These are phyloP conservation scores for Saccharomyces pastorianus DNA, from an alignment of 1,139 yeast genomes.

Conservation along the genomic window DNA sequence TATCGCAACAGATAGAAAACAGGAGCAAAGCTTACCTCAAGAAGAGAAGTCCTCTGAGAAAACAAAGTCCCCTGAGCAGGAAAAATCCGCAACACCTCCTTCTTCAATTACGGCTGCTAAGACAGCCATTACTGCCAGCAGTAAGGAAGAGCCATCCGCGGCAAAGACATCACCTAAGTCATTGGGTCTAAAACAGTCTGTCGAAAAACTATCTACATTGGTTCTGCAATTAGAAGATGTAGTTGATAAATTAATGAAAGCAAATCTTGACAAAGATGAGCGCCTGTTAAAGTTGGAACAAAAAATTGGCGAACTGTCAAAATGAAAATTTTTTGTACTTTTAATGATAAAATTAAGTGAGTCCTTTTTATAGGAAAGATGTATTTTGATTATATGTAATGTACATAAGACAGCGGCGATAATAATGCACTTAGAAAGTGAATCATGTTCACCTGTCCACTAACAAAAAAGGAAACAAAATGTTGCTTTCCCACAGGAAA, in stretches of 20 bases:
- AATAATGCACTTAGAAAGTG: neutral
- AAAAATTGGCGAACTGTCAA: slow-evolving; percentile 36
- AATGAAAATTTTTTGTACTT: slow-evolving; percentile 11
- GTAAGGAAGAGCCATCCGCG: slow-evolving; percentile 13
- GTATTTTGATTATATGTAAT: neutral
- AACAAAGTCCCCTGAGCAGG: slow-evolving; percentile 13
- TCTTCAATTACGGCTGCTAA: slow-evolving; percentile 3
- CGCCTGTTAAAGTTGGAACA: slow-evolving; percentile 41
- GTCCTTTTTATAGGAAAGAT: neutral
- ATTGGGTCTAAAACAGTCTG: slow-evolving; percentile 59
- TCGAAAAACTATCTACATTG: slow-evolving; percentile 52
- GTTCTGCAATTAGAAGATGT: slow-evolving; percentile 51
- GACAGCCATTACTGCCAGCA: slow-evolving; percentile 6
- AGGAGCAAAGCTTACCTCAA: slow-evolving; percentile 13
- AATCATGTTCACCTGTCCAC: neutral
- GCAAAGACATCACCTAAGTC: slow-evolving; percentile 30
- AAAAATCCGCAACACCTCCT: slow-evolving; percentile 3
- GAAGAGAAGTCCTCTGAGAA: slow-evolving; percentile 24
- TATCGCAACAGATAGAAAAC: slow-evolving; percentile 3
- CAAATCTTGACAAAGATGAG: slow-evolving; percentile 56
- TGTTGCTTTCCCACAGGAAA: neutral
- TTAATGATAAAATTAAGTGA: neutral
- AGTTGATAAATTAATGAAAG: slow-evolving; percentile 42
- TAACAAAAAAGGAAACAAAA: neutral
- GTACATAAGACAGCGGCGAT: neutral